Evolutionary conservation across 225 moss, liverwort and hornwort genomes (phyloP), one percentile per base, ranked within the genome.

Genomic region (Bryum argenteum): DNA sequence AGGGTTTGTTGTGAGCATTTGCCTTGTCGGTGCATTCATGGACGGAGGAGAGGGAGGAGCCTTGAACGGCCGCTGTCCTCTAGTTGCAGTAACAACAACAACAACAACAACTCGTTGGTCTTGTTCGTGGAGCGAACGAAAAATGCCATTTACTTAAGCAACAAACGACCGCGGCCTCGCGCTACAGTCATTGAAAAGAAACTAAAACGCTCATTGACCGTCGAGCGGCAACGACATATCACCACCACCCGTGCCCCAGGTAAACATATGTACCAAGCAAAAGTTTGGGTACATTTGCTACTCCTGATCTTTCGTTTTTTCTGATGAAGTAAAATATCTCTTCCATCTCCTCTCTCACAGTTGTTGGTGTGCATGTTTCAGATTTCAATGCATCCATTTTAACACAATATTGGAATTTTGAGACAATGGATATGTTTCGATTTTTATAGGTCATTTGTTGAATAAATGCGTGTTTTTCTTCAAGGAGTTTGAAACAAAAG

Each of bases 1-100:
- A 86, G 86, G 86, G 38, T 52, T 86, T 3, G 82, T 86, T 26
- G 86, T 86, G 64, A 86, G 86, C 56, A 80, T 86, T 47, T 86
- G 86, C 57, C 77, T 86, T 0, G 71, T 86, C 1, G 86, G 86
- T 20, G 86, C 86, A 44, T 86, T 82, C 16, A 65, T 65, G 77
- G 69, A 22, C 75, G 75, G 4, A 50, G 73, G 33, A 55, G 75
- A 44, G 82, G 77, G 0, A 33, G 77, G 10, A 82, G 82, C 21
- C 20, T 86, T 24, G 85, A 86, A 22, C 79, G 28, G 74, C 77
- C 85, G 12, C 74, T 74, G 0, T 79, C 77, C 1, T n/a, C n/a
- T n/a, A n/a, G n/a, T n/a, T n/a, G n/a, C n/a, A n/a, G n/a, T n/a
- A 77, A 74, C 0, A 72, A 71, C 13, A 77, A 77, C 1, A 62